These are phyloP conservation scores for Eleusine indica DNA, from an alignment of 176 grass and related monocot genomes.

Conservation along the genomic window DNA sequence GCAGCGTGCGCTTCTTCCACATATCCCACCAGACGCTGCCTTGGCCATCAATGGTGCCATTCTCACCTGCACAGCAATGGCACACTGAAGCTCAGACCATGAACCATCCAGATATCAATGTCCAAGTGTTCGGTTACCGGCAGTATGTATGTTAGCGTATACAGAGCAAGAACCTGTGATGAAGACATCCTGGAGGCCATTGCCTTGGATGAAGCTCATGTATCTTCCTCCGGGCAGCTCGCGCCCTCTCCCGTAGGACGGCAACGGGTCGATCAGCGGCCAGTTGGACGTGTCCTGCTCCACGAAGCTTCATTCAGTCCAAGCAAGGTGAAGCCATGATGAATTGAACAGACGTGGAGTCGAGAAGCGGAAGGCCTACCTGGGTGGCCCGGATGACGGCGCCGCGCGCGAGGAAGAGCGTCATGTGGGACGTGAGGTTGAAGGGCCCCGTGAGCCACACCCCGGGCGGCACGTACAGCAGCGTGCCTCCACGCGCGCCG, in stretches of 20 bases:
- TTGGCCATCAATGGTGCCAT: conserved; percentile 86
- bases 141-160: too few relatives aligned
- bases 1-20: conserved; percentile 73
- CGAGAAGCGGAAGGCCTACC: conserved; percentile 19
- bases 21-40: conserved; percentile 82
- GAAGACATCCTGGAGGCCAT: conserved; percentile 68
- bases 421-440: conserved; percentile 84
- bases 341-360: background rate
- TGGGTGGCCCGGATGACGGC: conserved; percentile 65
- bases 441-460: conserved; percentile 72
- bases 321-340: background rate
- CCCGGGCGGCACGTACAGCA: conserved; percentile 75
- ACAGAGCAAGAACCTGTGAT: conserved; percentile 60
- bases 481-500: conserved; percentile 46
- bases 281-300: conserved; percentile 65
- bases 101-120: too few relatives aligned
- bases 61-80: conserved; percentile 49
- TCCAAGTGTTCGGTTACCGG: too few relatives aligned
- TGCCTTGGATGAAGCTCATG: conserved; percentile 75
- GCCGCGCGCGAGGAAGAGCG: conserved; percentile 72
- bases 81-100: background rate
- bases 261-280: conserved; percentile 74
- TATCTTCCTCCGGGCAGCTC: conserved; percentile 79
- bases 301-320: background rate
- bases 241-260: conserved; percentile 82